Evolutionary conservation across 495 filamentous ascomycete species (phyloP).

Genomic region (Echria macrotheca): DNA sequence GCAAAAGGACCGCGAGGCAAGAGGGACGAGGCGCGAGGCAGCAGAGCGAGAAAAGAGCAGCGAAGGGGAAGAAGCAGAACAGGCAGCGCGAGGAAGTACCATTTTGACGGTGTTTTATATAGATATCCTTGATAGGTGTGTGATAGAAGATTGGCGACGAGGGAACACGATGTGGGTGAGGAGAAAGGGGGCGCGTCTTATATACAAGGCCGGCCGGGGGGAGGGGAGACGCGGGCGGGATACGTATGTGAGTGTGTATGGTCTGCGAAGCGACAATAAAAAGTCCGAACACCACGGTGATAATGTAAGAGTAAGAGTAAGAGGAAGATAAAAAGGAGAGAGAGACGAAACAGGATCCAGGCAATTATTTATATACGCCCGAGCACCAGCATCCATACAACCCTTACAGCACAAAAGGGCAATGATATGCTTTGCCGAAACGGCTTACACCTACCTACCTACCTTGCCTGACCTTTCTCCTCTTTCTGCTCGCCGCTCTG

Average conservation of each 20-base stretch:
- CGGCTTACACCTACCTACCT: too few relatives aligned
- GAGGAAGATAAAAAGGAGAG: too few relatives aligned
- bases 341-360: too few relatives aligned
- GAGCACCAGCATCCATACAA: too few relatives aligned
- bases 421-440: too few relatives aligned
- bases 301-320: too few relatives aligned
- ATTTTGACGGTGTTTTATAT: slow-evolving; percentile 38
- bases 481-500: too few relatives aligned
- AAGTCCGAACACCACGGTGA: too few relatives aligned
- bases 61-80: slow-evolving; percentile 25
- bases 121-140: neutral
- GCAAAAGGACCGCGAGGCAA: slow-evolving; percentile 26
- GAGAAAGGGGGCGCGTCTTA: neutral
- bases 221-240: neutral
- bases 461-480: too few relatives aligned
- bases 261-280: too few relatives aligned
- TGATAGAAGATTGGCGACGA: neutral
- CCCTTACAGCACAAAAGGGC: too few relatives aligned
- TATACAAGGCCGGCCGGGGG: neutral
- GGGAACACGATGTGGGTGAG: neutral
- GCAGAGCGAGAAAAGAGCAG: slow-evolving; percentile 17
- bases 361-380: neutral
- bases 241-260: too few relatives aligned
- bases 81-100: slow-evolving; percentile 41
- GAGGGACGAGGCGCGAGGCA: slow-evolving; percentile 18